These are phyloP conservation scores for Paraconiothyrium sp. DNA, from an alignment of 2,329 filamentous ascomycete species.

Conservation along the genomic window DNA sequence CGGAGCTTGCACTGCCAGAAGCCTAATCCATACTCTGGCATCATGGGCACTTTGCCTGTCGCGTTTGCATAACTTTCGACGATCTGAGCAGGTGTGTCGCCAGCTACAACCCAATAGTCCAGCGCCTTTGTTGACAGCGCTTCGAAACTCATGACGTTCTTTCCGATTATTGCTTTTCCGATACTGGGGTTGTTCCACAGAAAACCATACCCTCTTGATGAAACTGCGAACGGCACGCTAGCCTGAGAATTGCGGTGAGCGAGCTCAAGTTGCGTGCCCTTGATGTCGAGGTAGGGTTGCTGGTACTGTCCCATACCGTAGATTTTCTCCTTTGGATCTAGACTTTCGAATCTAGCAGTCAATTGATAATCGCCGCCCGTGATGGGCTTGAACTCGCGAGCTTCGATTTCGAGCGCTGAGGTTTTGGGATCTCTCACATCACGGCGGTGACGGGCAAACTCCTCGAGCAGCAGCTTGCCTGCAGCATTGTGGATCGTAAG, in stretches of 20 bases:
- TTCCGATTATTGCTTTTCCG: slow-evolving; percentile 68
- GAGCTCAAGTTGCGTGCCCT: slow-evolving; percentile 69
- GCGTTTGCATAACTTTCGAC: slow-evolving; percentile 64
- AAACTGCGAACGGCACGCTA: slow-evolving; percentile 70
- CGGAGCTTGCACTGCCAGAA: slow-evolving; percentile 76
- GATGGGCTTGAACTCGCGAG: slow-evolving; percentile 66
- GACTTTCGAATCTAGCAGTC: slow-evolving; percentile 67
- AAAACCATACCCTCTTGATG: slow-evolving; percentile 68
- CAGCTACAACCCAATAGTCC: slow-evolving; percentile 72
- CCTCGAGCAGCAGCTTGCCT: slow-evolving; percentile 60
- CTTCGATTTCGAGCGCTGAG: slow-evolving; percentile 65
- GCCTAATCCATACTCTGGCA: slow-evolving; percentile 74
- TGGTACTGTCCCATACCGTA: slow-evolving; percentile 77
- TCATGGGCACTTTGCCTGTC: slow-evolving; percentile 70
- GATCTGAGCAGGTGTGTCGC: slow-evolving; percentile 65
- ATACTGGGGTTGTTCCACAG: slow-evolving; percentile 74
- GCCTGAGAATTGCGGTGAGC: slow-evolving; percentile 74
- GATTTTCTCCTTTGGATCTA: slow-evolving; percentile 66
- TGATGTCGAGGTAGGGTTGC: slow-evolving; percentile 70
- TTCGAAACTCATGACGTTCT: slow-evolving; percentile 70
- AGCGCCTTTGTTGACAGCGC: slow-evolving; percentile 65
- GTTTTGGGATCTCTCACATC: slow-evolving; percentile 67
- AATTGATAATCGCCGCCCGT: slow-evolving; percentile 63
- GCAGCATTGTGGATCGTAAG: slow-evolving; percentile 57
- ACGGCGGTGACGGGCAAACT: slow-evolving; percentile 61